These are phyloP conservation scores for Bruguiera hainesii DNA, from an alignment of 441 rosid species.

Conservation along the genomic window DNA sequence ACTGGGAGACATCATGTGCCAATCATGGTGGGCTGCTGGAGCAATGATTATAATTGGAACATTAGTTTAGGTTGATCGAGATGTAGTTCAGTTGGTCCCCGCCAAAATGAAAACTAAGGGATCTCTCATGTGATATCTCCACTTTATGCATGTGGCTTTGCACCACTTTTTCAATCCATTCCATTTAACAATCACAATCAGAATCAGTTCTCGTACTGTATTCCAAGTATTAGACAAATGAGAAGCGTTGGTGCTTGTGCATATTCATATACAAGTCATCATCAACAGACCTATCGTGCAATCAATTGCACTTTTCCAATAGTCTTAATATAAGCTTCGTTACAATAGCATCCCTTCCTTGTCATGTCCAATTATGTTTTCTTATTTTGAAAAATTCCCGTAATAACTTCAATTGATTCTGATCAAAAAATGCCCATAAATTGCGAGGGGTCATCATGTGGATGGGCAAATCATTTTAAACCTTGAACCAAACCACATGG, in stretches of 20 bases:
- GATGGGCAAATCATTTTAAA: too few relatives aligned
- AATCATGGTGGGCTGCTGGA: conserved; percentile 19
- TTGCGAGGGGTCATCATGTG: too few relatives aligned
- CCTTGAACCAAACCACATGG: too few relatives aligned
- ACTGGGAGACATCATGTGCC: conserved; percentile 23
- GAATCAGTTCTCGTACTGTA: conserved; percentile 1
- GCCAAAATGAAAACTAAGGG: conserved; percentile 14
- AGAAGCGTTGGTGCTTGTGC: neutral
- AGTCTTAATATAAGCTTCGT: too few relatives aligned
- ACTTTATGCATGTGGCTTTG: conserved; percentile 53
- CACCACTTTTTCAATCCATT: conserved; percentile 17
- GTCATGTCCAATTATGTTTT: too few relatives aligned
- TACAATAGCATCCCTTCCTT: too few relatives aligned
- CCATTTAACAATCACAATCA: conserved; percentile 27
- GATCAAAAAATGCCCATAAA: too few relatives aligned
- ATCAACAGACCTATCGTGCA: too few relatives aligned
- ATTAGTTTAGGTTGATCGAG: conserved; percentile 22
- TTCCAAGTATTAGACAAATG: neutral
- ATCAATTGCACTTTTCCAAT: too few relatives aligned
- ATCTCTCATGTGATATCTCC: conserved; percentile 40
- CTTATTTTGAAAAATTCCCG: too few relatives aligned
- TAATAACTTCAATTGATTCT: too few relatives aligned
- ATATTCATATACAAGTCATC: too few relatives aligned
- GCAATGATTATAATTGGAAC: conserved; percentile 22
- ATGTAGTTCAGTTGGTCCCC: conserved; percentile 28